Base-by-base conservation (phyloP, 352 stramenopile species). In the Globisporangium megalacanthum region DNA sequence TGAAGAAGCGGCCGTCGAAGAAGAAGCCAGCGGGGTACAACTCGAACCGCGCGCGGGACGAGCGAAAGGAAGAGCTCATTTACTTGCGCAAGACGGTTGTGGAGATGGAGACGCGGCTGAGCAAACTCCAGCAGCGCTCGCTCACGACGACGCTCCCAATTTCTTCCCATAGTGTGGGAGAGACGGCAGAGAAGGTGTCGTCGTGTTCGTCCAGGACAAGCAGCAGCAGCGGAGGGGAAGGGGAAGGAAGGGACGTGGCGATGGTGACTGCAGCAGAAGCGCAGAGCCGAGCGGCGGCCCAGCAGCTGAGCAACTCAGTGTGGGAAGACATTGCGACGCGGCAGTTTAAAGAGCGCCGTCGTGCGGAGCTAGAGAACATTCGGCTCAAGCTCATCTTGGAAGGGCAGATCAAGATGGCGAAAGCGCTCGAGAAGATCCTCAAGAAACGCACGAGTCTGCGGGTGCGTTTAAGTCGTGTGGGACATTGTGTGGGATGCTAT, bases 11-110 rank as follows among this genome's bases (percentile, higher is more conserved):
- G 9, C 35, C 46, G 17, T 42, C 55, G 22, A 61, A 61, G 49
- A 84, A 81, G 66, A 77, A 72, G 6, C 54, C 72, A 2, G 69
- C 64, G 4, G 54, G 48, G 2, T 70, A 82, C 56, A 80, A 83
- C 63, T 80, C 73, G 49, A 83, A 83, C 57, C 70, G 70, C 20
- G 74, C 74, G 39, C 74, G 74, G 51, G 74, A 83, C 53, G 68
- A 81, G 62, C 74, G 72, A 49, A 84, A 85, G 56, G 74, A 88
- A 41, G 78, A 88, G 62, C 70, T 88, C 36, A 77, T 86, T 37
- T 86, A 86, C 61, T 57, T 88, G 46, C 75, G 75, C 62, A 73
- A 81, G 54, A 80, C 64, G 36, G 73, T 86, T 45, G 56, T 70
- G 41, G 79, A 77, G 47, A 77, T 83, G 74, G 66, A 83, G 59